A percentile compares a stretch with the other conserved stretches of the same genome.
Conservation (phyloP, 371 early-diverging fungal species). For the Syncephalastrum contaminatum region DNA sequence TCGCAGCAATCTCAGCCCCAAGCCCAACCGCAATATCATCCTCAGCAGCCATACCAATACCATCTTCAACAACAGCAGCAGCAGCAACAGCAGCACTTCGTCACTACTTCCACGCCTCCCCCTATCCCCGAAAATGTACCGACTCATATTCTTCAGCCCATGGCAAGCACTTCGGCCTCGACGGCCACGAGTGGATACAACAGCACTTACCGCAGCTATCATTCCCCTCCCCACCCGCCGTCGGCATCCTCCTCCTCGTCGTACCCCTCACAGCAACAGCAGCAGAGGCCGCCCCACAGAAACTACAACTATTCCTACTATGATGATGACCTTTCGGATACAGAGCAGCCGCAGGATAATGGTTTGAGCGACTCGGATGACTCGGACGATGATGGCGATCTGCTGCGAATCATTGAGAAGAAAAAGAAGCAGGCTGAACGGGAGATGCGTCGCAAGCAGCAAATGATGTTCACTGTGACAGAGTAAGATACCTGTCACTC, state of each 20-base stretch:
- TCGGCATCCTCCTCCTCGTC: background rate
- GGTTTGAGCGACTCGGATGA: conserved; percentile 19
- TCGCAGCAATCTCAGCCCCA: conserved; percentile 2
- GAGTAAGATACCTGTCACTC: conserved; percentile 4
- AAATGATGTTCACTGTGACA: conserved; percentile 9
- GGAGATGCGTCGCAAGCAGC: conserved; percentile 14
- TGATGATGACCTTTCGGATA: conserved; percentile 6
- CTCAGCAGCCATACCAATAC: conserved; percentile 3
- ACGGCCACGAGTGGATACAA: background rate
- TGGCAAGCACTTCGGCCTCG: conserved; percentile 7
- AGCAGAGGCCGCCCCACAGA: conserved; percentile 3
- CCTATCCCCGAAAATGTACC: conserved; percentile 5
- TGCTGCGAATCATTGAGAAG: conserved; percentile 26
- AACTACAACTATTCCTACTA: background rate
- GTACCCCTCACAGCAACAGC: background rate
- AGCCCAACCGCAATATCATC: conserved; percentile 3
- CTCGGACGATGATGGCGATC: conserved; percentile 24
- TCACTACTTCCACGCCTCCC: conserved; percentile 3
- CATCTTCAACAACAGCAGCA: conserved; percentile 10
- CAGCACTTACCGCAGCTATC: background rate
- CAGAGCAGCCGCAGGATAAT: background rate
- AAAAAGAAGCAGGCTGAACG: conserved; percentile 22
- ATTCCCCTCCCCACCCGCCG: background rate
- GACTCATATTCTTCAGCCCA: conserved; percentile 15
- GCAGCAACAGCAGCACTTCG: background rate